Evolutionary conservation across 768 basidiomycete genomes (phyloP), one percentile per base, ranked within the genome.

Genomic region (Amanita phalloides): DNA sequence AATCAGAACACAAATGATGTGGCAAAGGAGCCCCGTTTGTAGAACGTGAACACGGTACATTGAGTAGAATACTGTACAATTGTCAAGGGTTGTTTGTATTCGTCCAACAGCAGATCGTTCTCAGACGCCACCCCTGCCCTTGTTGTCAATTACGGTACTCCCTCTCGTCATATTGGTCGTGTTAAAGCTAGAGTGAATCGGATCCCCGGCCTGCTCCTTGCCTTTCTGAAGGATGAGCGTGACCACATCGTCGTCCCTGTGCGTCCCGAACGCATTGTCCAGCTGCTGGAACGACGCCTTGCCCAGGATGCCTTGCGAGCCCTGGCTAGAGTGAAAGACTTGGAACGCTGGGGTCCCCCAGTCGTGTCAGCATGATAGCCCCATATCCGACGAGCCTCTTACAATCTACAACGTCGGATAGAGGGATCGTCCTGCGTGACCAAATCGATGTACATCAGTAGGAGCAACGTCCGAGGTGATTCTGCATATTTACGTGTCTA

Each of bases 351-450:
- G 17, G 17, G 17, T 2, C 7, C 32, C 17, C 17, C 33, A 36
- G 33, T 8, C 6, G 57, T 32, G 52, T 46, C 45, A 21, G 49
- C 21, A 26, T 21, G 6, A 13, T 20, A 21, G 39, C 30, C 7
- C 46, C 4, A 6, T 28, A 3, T 38, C 38, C 17, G 6, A 51
- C 30, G 41, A 30, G 39, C 21, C 13, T 67, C 84, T 60, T 62
- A 90, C 89, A 83, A 58, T 90, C 90, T n/a, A 92, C 84, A 43
- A 93, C 81, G 1, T 81, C 71, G n/a, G 78, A 65, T 10, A 92
- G 68, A 41, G 86, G 77, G 55, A 90, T 80, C 21, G 86, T 66
- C 37, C 86, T 88, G 59, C 44, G 51, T 38, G 57, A 57, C 56
- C 33, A 53, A 54, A 55, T 60, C 33, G 48, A 43, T 60, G 17